Conservation (phyloP, 2,329 filamentous ascomycete species). For the Paecilomyces fulvus region DNA sequence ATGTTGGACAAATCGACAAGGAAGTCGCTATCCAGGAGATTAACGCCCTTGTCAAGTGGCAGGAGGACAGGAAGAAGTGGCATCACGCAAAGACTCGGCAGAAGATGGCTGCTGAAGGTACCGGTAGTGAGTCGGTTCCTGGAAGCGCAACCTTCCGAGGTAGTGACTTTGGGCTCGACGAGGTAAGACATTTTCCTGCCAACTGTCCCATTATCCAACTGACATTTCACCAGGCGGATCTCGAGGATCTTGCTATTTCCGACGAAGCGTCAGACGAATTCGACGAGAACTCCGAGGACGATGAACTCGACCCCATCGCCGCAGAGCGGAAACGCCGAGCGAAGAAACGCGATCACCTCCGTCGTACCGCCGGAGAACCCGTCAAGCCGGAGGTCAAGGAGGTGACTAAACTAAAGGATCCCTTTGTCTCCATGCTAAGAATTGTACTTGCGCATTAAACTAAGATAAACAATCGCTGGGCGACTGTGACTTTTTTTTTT, state of each 20-base stretch:
- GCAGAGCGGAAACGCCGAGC: constrained; percentile 72
- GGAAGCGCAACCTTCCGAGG: constrained; percentile 58
- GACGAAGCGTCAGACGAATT: constrained; percentile 60
- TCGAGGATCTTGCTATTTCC: constrained; percentile 77
- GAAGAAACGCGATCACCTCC: constrained; percentile 70
- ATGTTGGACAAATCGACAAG: constrained; percentile 60
- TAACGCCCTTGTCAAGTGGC: constrained; percentile 80
- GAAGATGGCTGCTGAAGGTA: constrained; percentile 90
- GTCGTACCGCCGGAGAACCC: constrained; percentile 74
- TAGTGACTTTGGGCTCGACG: constrained; percentile 82
- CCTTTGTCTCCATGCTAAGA: constrained; percentile 74
- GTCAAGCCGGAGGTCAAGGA: constrained; percentile 71
- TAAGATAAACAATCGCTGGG: not conserved
- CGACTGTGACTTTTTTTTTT: not conserved
- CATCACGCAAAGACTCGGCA: constrained; percentile 95
- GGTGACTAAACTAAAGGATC: constrained; percentile 68
- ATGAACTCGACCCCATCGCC: constrained; percentile 77
- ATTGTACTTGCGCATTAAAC: constrained; percentile 67
- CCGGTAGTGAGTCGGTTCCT: constrained; percentile 41
- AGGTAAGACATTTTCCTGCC: constrained; percentile 38
- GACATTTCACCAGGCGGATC: constrained; percentile 47
- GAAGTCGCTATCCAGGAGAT: constrained; percentile 69
- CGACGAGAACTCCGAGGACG: constrained; percentile 61
- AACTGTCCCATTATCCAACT: not conserved
- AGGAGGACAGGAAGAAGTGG: constrained; percentile 94